Base-by-base conservation (phyloP, 306 rosid genomes). In the Phaseolus lunatus region DNA sequence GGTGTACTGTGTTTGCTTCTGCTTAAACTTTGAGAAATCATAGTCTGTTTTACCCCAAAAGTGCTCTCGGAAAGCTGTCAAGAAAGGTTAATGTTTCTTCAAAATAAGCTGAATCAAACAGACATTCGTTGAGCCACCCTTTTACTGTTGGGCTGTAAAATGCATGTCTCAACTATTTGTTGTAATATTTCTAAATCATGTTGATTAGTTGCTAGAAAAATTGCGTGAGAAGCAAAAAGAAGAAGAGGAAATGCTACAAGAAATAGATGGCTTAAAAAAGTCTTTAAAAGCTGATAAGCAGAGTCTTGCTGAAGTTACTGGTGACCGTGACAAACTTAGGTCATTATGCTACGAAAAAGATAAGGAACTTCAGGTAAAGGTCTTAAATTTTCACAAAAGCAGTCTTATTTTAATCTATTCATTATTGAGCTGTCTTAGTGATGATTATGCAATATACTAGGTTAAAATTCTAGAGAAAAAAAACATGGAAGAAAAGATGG, bases 361-460 rank as follows among this genome's bases (percentile, higher is more conserved):
- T 61, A 84, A 67, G 66, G 92, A 85, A 56, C 92, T 92, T 84
- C 90, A 92, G 92, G 99, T 92, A 72, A 73, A 87, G 29, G 33
- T 56, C 77, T 77, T 73, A 53, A 13, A 56, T 47, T 72, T 58
- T 80, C 44, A 18, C 78, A 37, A 67, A 52, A 58, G 76, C 13
- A 6, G 27, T 72, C 65, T 65, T 74, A 18, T 53, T 35, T 62
- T 67, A 49, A 23, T 19, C 15, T 56, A 61, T 65, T 57, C 35
- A 24, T 19, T 45, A 27, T 41, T 75, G 52, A 24, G 15, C 22
- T 23, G 33, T 54, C 39, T 83, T 33, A 82, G 27, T 10, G 72
- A 63, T 10, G 72, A 63, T 75, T 61, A 8, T 69, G 39, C 75
- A 74, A 82, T 85, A 39, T 78, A 35, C 81, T 85, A 95, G 99